Evolutionary conservation across 2,329 filamentous ascomycete genomes (phyloP), one percentile per base, ranked within the genome.

Genomic region (Nigrospora oryzae): DNA sequence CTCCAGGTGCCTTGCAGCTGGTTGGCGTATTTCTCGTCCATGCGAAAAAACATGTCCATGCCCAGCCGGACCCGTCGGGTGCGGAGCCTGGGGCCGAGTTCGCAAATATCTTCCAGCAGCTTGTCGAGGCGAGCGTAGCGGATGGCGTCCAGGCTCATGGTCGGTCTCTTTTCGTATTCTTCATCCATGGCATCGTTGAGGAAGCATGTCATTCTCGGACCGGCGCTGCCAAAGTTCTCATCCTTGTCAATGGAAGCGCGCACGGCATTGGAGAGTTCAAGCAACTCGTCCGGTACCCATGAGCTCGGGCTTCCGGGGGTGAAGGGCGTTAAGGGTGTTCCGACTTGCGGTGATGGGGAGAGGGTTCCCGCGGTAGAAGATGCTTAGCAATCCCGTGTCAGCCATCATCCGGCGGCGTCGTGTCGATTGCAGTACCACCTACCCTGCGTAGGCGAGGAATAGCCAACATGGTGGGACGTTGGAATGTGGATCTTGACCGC

Each of bases 1-100:
- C 64, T 56, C 73, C 72, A 76, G 34, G 56, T 49, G n/a, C 61
- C 59, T 47, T 68, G 63, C 39, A 76, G 51, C 34, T 53, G 57
- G 46, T 66, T 63, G 12, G 64, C 70, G 33, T 64, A 28, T 7
- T 28, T 28, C 23, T 28, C 23, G 23, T 28, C 23, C 23, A 28
- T 28, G 23, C 23, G 23, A 7, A 28, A 28, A 10, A 28, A 28
- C 23, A 28, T 28, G 23, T 28, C 23, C 7, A 28, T 28, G 7
- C 23, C 23, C 5, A 28, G 23, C 23, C 2, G 23, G 23, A 28
- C 23, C 23, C 23, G 23, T 28, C 23, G 23, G 23, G 23, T 28
- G 23, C 23, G 23, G 19, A 65, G 51, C 11, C 69, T 61, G 15
- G 73, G 70, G 15, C 57, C 53, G n/a, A 54, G 53, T 8, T 53